Evolutionary conservation across 768 basidiomycete genomes (phyloP), one percentile per base, ranked within the genome.

Genomic region (Suillus brevipes): DNA sequence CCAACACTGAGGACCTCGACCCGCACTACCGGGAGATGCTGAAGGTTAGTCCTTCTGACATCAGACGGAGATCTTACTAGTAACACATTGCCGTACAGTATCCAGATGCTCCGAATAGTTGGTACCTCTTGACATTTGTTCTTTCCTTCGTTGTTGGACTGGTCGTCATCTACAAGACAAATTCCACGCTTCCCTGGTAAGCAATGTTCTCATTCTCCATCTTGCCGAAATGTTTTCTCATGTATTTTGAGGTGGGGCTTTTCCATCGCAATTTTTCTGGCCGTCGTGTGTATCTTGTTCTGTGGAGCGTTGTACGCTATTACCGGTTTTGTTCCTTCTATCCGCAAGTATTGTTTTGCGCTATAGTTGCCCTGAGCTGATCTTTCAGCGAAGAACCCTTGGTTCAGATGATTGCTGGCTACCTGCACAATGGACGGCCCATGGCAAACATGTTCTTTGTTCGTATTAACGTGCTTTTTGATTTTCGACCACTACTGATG

Each of bases 121-220:
- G 78, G 80, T 80, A 79, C 65, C 68, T 59, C 31, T 40, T 58
- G 3, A 69, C 68, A 0, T 68, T 79, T 13, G 49, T 73, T 1
- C 14, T 65, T 10, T 74, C 74, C 18, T 82, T 86, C 64, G 76
- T 79, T 2, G 83, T 86, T 74, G 85, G 84, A 0, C 80, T 87
- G 77, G 81, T 82, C 5, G 82, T 83, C 7, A 77, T 83, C 65
- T 88, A 88, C 72, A 81, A 82, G 49, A 83, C 81, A 20, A 66
- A 81, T 60, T 84, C 86, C 10, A 83, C 81, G 7, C 72, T 88
- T 40, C 86, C 87, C 8, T 87, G 87, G 87, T 83, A 69, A 63
- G 78, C 68, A 2, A 13, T 13, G 23, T 49, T 13, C 23, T 14
- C 13, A 55, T 55, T 55, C 31, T 55, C 20, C 20, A 34, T 12